Conservation (phyloP, 495 filamentous ascomycete genomes). For the Aspergillus coremiiformis region DNA sequence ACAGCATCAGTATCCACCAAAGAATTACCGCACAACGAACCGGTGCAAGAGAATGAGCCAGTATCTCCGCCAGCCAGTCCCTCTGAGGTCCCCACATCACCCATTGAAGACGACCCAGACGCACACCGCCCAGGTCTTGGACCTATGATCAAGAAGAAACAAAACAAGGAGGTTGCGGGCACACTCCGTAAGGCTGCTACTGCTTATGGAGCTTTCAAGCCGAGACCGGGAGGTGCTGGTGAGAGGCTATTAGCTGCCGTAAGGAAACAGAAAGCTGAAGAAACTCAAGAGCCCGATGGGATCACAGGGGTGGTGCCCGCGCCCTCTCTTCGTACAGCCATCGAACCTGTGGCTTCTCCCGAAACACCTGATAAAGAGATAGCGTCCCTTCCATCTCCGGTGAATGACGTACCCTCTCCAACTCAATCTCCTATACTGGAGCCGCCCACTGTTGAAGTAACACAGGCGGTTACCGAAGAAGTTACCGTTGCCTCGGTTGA, state of each 20-base stretch:
- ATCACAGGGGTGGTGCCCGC: constrained; percentile 82
- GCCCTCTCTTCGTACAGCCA: constrained; percentile 44
- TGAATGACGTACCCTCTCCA: constrained; percentile 4
- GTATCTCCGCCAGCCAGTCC: constrained; percentile 9
- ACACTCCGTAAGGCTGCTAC: constrained; percentile 79
- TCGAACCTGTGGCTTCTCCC: constrained; percentile 20
- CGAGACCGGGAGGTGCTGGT: constrained; percentile 71
- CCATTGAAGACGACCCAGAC: constrained; percentile 42
- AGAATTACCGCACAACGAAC: constrained; percentile 7
- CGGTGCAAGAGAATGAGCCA: background rate
- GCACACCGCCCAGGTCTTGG: constrained; percentile 69
- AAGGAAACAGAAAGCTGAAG: constrained; percentile 46
- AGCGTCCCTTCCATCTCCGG: constrained; percentile 3
- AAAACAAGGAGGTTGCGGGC: constrained; percentile 61
- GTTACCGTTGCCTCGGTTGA: constrained; percentile 25
- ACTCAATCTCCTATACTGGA: constrained; percentile 12
- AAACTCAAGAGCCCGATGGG: constrained; percentile 63
- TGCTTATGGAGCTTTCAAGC: constrained; percentile 77
- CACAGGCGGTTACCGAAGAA: constrained; percentile 24
- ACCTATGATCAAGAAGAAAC: constrained; percentile 82
- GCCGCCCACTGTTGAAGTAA: constrained; percentile 38
- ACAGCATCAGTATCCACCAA: constrained; percentile 5
- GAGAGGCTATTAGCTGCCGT: constrained; percentile 55
- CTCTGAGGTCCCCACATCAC: constrained; percentile 14
- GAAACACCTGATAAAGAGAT: constrained; percentile 12